Evolutionary conservation across 495 filamentous ascomycete genomes (phyloP).

Genomic region (Aspergillus leporis): DNA sequence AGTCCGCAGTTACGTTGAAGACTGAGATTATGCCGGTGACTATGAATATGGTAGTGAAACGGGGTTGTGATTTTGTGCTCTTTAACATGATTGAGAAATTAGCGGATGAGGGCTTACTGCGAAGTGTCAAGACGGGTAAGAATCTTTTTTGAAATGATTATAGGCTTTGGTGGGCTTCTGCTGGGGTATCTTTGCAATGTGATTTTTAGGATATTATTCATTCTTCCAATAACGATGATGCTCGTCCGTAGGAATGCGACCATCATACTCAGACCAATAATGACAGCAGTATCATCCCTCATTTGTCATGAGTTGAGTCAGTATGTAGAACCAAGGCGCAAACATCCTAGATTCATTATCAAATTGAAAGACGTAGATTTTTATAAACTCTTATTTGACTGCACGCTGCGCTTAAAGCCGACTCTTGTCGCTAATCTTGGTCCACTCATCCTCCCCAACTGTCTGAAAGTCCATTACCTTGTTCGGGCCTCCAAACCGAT

Average conservation of each 20-base stretch:
- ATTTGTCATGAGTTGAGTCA: no score
- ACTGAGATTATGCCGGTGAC: constrained; percentile 1
- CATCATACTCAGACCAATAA: background rate
- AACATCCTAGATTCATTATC: no score
- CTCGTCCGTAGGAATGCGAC: background rate
- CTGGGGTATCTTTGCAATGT: no score
- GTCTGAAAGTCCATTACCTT: constrained; percentile 50
- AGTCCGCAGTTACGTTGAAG: background rate
- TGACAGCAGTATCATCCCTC: no score
- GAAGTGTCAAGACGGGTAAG: background rate
- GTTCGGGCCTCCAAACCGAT: constrained; percentile 44
- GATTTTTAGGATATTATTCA: no score
- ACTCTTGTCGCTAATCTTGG: constrained; percentile 19
- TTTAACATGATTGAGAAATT: constrained; percentile 9
- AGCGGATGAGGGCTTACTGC: background rate
- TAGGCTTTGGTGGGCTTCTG: background rate
- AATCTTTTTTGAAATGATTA: background rate
- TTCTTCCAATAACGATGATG: no score
- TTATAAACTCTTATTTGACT: no score
- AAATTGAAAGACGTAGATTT: no score
- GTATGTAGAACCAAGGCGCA: no score
- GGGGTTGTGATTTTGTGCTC: constrained; percentile 8
- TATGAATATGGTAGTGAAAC: background rate
- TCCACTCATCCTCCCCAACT: constrained; percentile 40
- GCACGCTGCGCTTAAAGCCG: background rate